A percentile compares a stretch with the other conserved stretches of the same genome.
phyloP scores from a whole-genome alignment of 352 stramenopile genomes.

The Chrysophaeum taylorii region DNA sequence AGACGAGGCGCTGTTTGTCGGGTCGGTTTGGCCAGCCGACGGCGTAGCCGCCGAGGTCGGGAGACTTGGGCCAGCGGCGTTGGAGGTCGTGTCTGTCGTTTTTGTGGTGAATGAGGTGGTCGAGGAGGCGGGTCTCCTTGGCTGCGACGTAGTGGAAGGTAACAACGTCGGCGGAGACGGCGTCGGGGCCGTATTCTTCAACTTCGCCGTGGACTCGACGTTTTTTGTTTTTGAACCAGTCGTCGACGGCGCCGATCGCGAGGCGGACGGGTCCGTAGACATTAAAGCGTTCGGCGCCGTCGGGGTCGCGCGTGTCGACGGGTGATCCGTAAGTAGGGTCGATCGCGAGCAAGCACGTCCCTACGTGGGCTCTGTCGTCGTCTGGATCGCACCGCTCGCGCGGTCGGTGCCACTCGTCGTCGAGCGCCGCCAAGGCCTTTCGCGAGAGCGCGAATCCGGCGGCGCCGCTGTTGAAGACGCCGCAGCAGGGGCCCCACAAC shows the following conservation, averaged over 20 bases:
- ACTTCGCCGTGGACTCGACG: too few species aligned
- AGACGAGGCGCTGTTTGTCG: too few species aligned
- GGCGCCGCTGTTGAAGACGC: not conserved
- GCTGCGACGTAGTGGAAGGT: constrained; percentile 9
- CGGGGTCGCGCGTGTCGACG: not conserved
- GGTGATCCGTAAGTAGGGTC: not conserved
- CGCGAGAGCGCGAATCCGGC: not conserved
- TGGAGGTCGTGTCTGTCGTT: too few species aligned
- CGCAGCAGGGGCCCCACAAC: constrained; percentile 6
- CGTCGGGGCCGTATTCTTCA: not conserved
- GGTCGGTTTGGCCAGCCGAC: too few species aligned
- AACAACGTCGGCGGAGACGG: not conserved
- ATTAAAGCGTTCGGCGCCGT: not conserved
- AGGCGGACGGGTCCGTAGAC: constrained; percentile 5
- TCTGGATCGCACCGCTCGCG: not conserved
- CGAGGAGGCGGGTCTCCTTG: not conserved
- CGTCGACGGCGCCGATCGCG: not conserved
- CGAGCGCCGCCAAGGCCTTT: not conserved
- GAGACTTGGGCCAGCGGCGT: too few species aligned
- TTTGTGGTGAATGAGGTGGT: not conserved
- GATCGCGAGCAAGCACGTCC: not conserved
- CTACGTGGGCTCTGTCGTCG: not conserved
- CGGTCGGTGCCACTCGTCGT: too few species aligned
- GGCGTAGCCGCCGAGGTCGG: too few species aligned
- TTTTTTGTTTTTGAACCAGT: not conserved